Percentiles rank a stretch among this genome's conserved stretches.
phyloP scores from a whole-genome alignment of 2,329 filamentous ascomycete species.

The Neofusicoccum sp. region DNA sequence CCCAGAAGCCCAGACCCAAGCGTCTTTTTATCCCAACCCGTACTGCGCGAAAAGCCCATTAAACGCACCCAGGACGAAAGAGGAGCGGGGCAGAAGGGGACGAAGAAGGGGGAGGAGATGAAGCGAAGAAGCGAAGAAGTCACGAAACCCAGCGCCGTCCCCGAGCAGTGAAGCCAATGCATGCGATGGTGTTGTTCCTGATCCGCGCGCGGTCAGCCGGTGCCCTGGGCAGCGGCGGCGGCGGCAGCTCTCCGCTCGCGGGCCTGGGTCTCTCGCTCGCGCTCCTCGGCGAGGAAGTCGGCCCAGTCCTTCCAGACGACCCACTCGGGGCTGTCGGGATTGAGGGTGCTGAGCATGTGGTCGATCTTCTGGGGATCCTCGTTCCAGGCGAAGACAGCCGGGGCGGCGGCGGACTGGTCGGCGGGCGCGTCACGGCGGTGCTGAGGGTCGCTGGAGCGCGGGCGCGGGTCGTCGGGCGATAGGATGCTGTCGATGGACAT shows the following conservation, averaged over 20 bases:
- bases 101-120: neutral
- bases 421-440: neutral
- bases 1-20: neutral
- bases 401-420: neutral
- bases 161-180: neutral
- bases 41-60: neutral
- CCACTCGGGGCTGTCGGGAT: conserved; percentile 13
- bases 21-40: neutral
- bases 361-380: conserved; percentile 14
- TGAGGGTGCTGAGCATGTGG: conserved; percentile 9
- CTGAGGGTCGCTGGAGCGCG: neutral
- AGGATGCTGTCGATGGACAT: conserved; percentile 18
- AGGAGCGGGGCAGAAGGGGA: neutral
- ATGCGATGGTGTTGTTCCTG: neutral
- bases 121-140: neutral
- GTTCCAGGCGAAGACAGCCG: conserved; percentile 1
- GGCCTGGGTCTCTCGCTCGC: neutral
- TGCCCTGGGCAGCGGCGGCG: neutral
- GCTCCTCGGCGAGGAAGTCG: conserved; percentile 12
- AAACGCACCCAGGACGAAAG: neutral
- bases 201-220: neutral
- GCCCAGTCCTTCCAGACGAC: conserved; percentile 18
- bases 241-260: neutral
- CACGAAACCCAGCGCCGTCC: neutral
- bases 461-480: conserved; percentile 1